Percentiles rank a stretch among this genome's conserved stretches.
phyloP scores from a whole-genome alignment of 305 asterid species.

The Ajuga reptans region DNA sequence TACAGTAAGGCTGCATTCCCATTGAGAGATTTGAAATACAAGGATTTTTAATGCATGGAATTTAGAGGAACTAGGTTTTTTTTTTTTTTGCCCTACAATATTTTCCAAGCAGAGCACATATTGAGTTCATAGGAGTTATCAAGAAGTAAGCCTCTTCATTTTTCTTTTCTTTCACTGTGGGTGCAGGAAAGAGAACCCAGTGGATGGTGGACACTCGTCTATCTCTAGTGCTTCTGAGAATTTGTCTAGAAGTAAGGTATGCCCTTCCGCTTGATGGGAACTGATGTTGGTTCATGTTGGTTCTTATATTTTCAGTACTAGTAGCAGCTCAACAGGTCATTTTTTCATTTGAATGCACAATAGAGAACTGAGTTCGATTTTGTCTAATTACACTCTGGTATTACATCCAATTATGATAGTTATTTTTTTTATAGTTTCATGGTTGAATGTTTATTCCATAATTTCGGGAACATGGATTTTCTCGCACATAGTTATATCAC shows the following conservation, averaged over 20 bases:
- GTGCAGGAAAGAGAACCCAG: constrained; percentile 51
- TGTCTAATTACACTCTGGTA: background rate
- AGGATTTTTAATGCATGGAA: too few species aligned
- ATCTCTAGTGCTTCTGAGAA: constrained; percentile 31
- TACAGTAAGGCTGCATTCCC: too few species aligned
- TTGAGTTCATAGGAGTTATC: background rate
- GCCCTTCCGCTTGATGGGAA: constrained; percentile 6
- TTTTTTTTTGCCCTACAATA: too few species aligned
- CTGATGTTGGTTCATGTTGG: background rate
- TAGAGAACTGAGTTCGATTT: background rate
- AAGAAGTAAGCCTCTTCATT: constrained; percentile 3
- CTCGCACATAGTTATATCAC: too few species aligned
- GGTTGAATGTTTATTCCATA: background rate
- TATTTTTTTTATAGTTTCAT: background rate
- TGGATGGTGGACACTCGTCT: constrained; percentile 28
- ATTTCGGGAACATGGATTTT: background rate
- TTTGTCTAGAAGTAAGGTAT: constrained; percentile 62
- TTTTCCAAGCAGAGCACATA: too few species aligned
- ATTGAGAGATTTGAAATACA: too few species aligned
- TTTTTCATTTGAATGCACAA: background rate
- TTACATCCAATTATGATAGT: background rate
- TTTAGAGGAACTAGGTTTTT: too few species aligned
- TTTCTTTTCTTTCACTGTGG: constrained; percentile 14
- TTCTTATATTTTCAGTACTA: background rate
- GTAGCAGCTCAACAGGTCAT: background rate